A percentile compares a stretch with the other conserved stretches of the same genome.
phyloP scores from a whole-genome alignment of 2,329 filamentous ascomycete genomes.

The Calonectria multiphialidica region DNA sequence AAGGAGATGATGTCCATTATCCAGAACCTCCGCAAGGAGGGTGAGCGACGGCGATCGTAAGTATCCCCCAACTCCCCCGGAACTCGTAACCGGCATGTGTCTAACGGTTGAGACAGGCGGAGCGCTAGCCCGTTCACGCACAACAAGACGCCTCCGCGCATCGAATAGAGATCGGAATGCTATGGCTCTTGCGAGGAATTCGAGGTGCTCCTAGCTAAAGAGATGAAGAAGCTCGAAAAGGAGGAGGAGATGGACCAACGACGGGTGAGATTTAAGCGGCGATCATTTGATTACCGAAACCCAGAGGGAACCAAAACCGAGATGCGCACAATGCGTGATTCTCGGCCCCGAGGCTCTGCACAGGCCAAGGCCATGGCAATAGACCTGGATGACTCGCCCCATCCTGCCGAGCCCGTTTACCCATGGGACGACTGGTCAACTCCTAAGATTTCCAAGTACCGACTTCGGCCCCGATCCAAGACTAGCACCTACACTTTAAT shows the following conservation, averaged over 20 bases:
- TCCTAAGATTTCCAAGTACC: conserved; percentile 20
- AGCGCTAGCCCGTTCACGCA: conserved; percentile 53
- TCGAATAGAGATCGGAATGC: conserved; percentile 54
- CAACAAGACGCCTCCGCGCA: conserved; percentile 57
- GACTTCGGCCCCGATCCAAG: conserved; percentile 13
- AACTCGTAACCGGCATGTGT: not conserved
- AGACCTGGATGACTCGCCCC: not conserved
- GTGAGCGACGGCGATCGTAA: conserved; percentile 85
- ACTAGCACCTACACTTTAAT: conserved; percentile 20
- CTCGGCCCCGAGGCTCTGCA: not conserved
- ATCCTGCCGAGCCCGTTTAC: not conserved
- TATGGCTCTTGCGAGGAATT: conserved; percentile 46
- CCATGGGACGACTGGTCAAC: conserved; percentile 5
- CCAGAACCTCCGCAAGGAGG: conserved; percentile 87
- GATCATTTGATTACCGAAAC: not conserved
- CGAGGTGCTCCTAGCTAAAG: conserved; percentile 39
- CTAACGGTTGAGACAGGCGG: conserved; percentile 46
- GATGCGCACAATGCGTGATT: not conserved
- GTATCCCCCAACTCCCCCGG: conserved; percentile 52
- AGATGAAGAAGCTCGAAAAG: conserved; percentile 6
- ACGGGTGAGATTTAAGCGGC: not conserved
- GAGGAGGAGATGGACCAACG: not conserved
- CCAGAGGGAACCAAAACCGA: not conserved
- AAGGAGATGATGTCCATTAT: conserved; percentile 95
- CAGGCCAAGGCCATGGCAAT: not conserved